Evolutionary conservation across 331 rosid genomes (phyloP), one percentile per base, ranked within the genome.

Genomic region (Erythrophleum ivorense): DNA sequence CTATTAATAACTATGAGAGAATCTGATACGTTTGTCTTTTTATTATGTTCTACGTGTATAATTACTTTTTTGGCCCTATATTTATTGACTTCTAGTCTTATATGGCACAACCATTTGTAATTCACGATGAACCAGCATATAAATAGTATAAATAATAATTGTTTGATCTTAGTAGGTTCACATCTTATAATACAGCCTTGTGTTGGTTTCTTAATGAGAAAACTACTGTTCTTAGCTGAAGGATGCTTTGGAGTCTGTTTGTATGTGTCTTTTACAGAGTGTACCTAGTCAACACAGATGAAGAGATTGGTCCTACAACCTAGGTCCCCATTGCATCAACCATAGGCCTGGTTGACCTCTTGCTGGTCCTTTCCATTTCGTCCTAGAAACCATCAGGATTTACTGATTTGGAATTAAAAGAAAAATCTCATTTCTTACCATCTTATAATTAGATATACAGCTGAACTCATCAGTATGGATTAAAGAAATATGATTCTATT

Each of bases 291-390:
- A 68, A 66, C 40, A 41, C 46, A 52, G 77, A 38, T 73, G 13
- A 43, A 43, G 36, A 10, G 29, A 48, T 78, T 54, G 76, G 74
- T 76, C 72, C 50, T 64, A 24, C 57, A 45, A 36, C 48, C 24
- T 3, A 2, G 49, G 49, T 70, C 46, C 67, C 13, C 16, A 38
- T 40, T 79, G 53, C 68, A 75, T 43, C 52, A 78, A 68, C 1
- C 9, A 48, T 40, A 48, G 24, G 38, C 31, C 40, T 59, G 19
- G 19, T 64, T 71, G 53, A 38, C 49, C 48, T 63, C 16, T 54
- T 49, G 63, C 65, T 73, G 65, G 46, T 29, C n/a, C 66, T 24
- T 71, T 81, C 75, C 19, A 46, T 79, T 71, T 79, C 48, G 29
- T 69, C 81, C 13, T 63, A 45, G 75, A 36, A 78, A 70, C 68